A percentile compares a stretch with the other conserved stretches of the same genome.
Evolutionary conservation across 345 rosid species (phyloP).

Genomic region (Passiflora organensis): DNA sequence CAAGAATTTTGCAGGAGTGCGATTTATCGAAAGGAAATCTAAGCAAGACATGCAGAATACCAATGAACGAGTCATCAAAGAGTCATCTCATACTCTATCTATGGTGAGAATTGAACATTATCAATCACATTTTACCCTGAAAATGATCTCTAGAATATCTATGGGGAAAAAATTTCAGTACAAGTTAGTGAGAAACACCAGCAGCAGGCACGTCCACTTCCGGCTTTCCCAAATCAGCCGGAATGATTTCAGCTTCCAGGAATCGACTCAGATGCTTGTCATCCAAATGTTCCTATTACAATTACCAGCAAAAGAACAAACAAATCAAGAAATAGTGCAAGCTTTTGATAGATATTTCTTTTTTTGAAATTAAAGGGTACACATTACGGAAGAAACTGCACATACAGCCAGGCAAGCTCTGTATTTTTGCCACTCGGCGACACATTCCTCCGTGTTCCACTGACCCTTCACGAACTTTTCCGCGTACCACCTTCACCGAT

Average conservation of each 20-base stretch:
- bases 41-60: too few species aligned
- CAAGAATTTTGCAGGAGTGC: too few species aligned
- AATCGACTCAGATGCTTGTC: slow-evolving; percentile 70
- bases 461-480: slow-evolving; percentile 80
- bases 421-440: slow-evolving; percentile 69
- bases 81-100: too few species aligned
- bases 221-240: slow-evolving; percentile 29
- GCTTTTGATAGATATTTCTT: neutral
- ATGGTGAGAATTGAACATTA: too few species aligned
- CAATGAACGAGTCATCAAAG: too few species aligned
- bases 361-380: too few species aligned
- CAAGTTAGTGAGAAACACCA: too few species aligned
- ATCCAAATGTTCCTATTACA: slow-evolving; percentile 60
- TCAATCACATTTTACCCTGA: too few species aligned
- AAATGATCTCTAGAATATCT: too few species aligned
- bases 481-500: slow-evolving; percentile 63
- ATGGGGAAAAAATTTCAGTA: too few species aligned
- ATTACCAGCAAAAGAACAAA: neutral
- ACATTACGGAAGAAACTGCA: slow-evolving; percentile 4
- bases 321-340: neutral
- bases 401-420: slow-evolving; percentile 73
- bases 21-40: too few species aligned
- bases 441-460: slow-evolving; percentile 75
- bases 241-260: slow-evolving; percentile 48
- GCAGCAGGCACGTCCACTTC: slow-evolving; percentile 17